These are phyloP conservation scores for Chrysoporthe deuterocubensis DNA, from an alignment of 2,329 filamentous ascomycete genomes.

Conservation along the genomic window DNA sequence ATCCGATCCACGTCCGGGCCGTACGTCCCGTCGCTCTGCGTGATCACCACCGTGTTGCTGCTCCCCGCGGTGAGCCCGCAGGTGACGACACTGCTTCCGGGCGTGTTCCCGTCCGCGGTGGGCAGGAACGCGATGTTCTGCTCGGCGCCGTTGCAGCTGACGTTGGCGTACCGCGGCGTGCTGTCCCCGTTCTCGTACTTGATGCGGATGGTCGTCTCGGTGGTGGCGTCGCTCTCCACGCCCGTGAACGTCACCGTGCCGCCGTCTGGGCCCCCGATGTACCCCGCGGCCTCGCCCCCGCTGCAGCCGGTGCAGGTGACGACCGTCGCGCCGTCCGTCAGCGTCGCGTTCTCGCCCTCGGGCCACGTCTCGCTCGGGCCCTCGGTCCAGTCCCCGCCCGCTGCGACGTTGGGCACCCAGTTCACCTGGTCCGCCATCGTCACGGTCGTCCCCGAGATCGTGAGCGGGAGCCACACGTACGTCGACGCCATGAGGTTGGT, in stretches of 20 bases:
- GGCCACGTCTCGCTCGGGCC: constrained; percentile 50
- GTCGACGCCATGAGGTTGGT: constrained; percentile 62
- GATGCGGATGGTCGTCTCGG: constrained; percentile 56
- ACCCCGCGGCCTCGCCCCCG: constrained; percentile 54
- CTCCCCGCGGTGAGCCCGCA: constrained; percentile 50
- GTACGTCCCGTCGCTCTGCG: constrained; percentile 43
- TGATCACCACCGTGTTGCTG: constrained; percentile 54
- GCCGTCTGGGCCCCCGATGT: constrained; percentile 52
- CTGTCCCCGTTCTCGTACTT: constrained; percentile 62
- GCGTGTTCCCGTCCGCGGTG: constrained; percentile 42
- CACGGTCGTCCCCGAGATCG: constrained; percentile 55
- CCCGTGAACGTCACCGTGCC: constrained; percentile 53
- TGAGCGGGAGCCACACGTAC: constrained; percentile 69
- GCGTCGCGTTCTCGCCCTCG: constrained; percentile 55
- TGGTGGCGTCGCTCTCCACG: constrained; percentile 47
- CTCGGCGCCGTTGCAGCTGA: constrained; percentile 58
- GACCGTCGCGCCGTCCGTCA: constrained; percentile 49
- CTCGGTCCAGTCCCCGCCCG: constrained; percentile 32
- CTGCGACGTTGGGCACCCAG: constrained; percentile 49
- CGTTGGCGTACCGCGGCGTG: constrained; percentile 54
- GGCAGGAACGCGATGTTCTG: constrained; percentile 59
- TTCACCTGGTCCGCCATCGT: constrained; percentile 56
- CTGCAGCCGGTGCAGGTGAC: constrained; percentile 59
- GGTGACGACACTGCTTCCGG: constrained; percentile 52
- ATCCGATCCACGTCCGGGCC: constrained; percentile 59